phyloP scores from a whole-genome alignment of 140 eudicot genomes.

The Anethum foeniculum region DNA sequence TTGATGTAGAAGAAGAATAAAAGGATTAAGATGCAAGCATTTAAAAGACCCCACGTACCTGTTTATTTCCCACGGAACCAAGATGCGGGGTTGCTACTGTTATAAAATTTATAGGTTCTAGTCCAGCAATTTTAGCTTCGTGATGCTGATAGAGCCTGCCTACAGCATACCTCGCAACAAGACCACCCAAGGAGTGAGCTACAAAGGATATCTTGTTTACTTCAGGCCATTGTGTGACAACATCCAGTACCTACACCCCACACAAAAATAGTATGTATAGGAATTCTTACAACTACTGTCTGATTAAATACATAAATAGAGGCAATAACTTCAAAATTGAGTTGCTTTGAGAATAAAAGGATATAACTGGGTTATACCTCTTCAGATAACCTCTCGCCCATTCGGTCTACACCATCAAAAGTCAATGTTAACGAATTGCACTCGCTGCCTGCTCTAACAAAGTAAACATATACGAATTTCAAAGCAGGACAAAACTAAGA shows the following conservation, averaged over 20 bases:
- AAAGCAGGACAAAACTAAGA: neutral
- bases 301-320: neutral
- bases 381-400: constrained; percentile 94
- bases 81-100: constrained; percentile 94
- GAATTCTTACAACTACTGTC: neutral
- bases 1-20: neutral
- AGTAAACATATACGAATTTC: neutral
- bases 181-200: constrained; percentile 91
- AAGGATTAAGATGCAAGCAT: neutral
- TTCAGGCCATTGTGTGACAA: constrained; percentile 57
- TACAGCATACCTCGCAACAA: constrained; percentile 79
- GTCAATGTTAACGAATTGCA: constrained; percentile 71
- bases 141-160: constrained; percentile 45
- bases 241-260: constrained; percentile 55
- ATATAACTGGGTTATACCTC: constrained; percentile 52
- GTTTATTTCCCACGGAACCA: constrained; percentile 81
- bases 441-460: constrained; percentile 67
- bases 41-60: constrained; percentile 24
- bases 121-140: constrained; percentile 56
- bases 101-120: constrained; percentile 80
- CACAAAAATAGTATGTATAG: neutral
- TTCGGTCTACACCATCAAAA: constrained; percentile 86
- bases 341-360: neutral
- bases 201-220: constrained; percentile 72
- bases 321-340: neutral